Conservation (phyloP, 2,329 filamentous ascomycete species). For the Pseudogymnoascus sp. region DNA sequence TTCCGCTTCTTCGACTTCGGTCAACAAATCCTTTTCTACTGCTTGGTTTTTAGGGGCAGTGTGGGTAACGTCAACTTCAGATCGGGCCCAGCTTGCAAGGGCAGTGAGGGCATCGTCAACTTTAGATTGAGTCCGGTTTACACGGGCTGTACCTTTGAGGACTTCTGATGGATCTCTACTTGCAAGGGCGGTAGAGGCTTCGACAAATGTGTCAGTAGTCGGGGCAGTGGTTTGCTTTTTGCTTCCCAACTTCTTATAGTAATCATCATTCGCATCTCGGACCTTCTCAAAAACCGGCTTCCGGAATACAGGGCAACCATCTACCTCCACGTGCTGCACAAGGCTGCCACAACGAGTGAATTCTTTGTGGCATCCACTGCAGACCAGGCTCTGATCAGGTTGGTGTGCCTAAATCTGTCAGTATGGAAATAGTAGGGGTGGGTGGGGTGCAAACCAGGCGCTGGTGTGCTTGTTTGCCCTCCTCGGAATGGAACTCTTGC, state of each 20-base stretch:
- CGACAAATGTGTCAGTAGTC: no score
- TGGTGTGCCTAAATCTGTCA: conserved; percentile 16
- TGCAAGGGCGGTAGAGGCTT: not conserved
- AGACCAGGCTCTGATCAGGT: conserved; percentile 18
- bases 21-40: not conserved
- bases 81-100: not conserved
- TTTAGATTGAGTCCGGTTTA: not conserved
- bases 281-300: not conserved
- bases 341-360: conserved; percentile 21
- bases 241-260: not conserved
- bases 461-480: conserved; percentile 15
- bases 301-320: conserved; percentile 12
- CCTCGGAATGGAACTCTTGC: conserved; percentile 16
- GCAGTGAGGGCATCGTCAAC: no score
- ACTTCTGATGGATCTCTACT: not conserved
- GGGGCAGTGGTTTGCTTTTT: not conserved
- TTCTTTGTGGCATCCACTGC: conserved; percentile 15
- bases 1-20: not conserved
- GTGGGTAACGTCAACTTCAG: not conserved
- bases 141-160: not conserved
- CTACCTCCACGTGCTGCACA: conserved; percentile 19
- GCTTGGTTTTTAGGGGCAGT: not conserved
- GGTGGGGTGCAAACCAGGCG: conserved; percentile 5
- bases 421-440: not conserved
- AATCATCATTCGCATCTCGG: not conserved